These are phyloP conservation scores for Castanospermum australe DNA, from an alignment of 306 rosid species.

Conservation along the genomic window DNA sequence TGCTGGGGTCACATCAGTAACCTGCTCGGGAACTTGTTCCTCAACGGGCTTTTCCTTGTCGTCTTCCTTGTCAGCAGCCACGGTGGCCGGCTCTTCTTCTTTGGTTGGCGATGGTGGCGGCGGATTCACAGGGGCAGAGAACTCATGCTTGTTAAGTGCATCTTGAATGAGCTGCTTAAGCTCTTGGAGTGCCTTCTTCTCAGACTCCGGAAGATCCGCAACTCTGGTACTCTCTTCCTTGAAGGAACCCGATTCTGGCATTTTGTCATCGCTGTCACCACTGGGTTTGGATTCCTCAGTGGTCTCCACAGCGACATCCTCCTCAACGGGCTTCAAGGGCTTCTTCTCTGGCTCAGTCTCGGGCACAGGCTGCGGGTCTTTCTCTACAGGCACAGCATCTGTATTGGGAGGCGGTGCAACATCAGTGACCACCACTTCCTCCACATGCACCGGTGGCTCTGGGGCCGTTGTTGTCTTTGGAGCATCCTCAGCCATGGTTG, in stretches of 20 bases:
- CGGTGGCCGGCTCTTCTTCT: conserved; percentile 11
- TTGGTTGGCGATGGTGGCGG: conserved; percentile 14
- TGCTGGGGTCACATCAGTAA: not conserved
- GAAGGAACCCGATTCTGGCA: conserved; percentile 41
- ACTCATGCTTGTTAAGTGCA: conserved; percentile 55
- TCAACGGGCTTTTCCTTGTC: not conserved
- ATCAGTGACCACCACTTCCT: conserved; percentile 26
- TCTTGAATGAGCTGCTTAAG: conserved; percentile 53
- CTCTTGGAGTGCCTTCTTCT: conserved; percentile 62
- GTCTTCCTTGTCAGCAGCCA: not conserved
- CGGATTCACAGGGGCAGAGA: conserved; percentile 23
- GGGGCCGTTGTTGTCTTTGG: conserved; percentile 5
- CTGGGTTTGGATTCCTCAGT: conserved; percentile 20
- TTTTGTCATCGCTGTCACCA: not conserved
- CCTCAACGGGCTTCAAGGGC: conserved; percentile 4
- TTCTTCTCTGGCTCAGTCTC: too few species aligned
- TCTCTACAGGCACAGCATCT: not conserved
- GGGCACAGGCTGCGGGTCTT: not conserved
- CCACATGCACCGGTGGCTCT: not conserved
- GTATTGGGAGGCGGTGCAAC: conserved; percentile 18
- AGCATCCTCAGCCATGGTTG: conserved; percentile 47
- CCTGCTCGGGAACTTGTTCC: not conserved
- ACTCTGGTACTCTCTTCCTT: conserved; percentile 65
- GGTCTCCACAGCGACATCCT: not conserved
- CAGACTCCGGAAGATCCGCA: conserved; percentile 49